Evolutionary conservation across 176 grass and related monocot species (phyloP).

Genomic region (Avena insularis): DNA sequence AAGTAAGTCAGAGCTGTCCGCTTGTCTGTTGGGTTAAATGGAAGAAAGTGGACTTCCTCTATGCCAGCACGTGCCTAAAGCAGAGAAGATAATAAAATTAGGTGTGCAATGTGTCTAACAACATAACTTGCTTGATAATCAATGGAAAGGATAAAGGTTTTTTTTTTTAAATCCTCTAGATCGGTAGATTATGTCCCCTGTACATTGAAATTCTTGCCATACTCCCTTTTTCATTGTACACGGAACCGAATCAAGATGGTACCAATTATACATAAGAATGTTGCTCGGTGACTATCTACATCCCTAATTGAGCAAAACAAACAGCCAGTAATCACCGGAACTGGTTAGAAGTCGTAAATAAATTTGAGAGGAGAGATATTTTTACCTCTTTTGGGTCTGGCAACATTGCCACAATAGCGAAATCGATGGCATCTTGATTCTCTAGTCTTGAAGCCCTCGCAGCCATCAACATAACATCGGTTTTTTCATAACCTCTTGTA

Average conservation of each 20-base stretch:
- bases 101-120: conserved; percentile 25
- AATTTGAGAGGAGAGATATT: background rate
- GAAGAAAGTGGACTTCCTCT: conserved; percentile 73
- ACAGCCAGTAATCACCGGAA: conserved; percentile 11
- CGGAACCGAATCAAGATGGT: conserved; percentile 9
- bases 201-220: background rate
- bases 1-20: conserved; percentile 83
- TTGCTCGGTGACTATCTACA: conserved; percentile 22
- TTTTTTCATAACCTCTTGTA: conserved; percentile 52
- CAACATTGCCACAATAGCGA: conserved; percentile 70
- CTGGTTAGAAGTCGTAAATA: conserved; percentile 13
- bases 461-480: conserved; percentile 66
- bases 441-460: conserved; percentile 78
- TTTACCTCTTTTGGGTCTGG: conserved; percentile 74
- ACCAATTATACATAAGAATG: background rate
- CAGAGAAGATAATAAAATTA: conserved; percentile 25
- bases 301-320: conserved; percentile 23
- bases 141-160: too few species aligned
- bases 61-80: conserved; percentile 66
- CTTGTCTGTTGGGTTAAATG: conserved; percentile 82
- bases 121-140: background rate
- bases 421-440: conserved; percentile 89
- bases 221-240: background rate
- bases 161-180: too few species aligned
- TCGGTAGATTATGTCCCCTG: too few species aligned